Evolutionary conservation across 164 flowering plant species (phyloP), one percentile per base, ranked within the genome.

Genomic region (Pachysandra terminalis): DNA sequence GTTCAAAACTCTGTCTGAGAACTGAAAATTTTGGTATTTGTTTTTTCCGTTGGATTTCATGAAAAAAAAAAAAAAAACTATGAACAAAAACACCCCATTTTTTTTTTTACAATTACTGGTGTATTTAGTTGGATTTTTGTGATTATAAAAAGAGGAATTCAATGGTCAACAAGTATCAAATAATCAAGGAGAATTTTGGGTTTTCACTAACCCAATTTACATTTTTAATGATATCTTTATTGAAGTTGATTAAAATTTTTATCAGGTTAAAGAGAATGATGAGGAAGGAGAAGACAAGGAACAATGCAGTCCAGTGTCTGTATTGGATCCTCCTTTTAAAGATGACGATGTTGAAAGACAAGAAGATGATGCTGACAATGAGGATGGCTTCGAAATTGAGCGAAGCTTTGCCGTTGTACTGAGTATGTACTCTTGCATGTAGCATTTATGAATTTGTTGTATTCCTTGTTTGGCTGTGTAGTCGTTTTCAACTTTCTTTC

Each of bases 291-390:
- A 84, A 65, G 91, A 88, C 45, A 87, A 90, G 48, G 96, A 93
- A 51, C 97, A 91, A 65, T 84, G 81, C 74, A 94, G 97, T 64
- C 98, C 98, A 15, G 95, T 94, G 1, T 94, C 97, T 0, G 90
- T 94, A 0, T 69, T 94, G 81, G 96, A 90, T 67, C 85, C 90
- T 68, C 89, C 82, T 3, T 89, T 90, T 59, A 84, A 83, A 10
- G 89, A 86, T 21, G 86, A 79, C 24, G 82, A 79, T 32, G 82
- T 69, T 6, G 65, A 76, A 5, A 75, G 66, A 9, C 75, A 71
- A 1, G 70, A 74, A 0, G 61, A 68, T 13, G 78, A 65, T 14
- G 59, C 48, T 24, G 75, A 54, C 0, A 80, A 78, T 0, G 70
- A 67, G n/a, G 74, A 76, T 40, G 72, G 61, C 61, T 78, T 67